These are phyloP conservation scores for Simmondsia chinensis DNA, from an alignment of 148 eudicot species.

Conservation along the genomic window DNA sequence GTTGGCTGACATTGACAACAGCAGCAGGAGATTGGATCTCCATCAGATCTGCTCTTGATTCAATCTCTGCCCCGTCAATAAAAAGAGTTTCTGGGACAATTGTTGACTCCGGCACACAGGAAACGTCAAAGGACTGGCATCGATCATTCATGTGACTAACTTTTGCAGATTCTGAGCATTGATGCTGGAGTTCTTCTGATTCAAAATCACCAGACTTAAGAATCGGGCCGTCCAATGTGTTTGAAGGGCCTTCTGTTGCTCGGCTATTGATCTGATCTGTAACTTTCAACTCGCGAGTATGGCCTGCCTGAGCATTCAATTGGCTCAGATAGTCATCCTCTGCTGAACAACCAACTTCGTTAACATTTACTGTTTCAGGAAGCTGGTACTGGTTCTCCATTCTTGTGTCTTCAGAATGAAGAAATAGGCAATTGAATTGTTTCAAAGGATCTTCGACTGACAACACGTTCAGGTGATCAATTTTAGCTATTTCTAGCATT, in stretches of 20 bases:
- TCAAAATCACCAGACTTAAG: constrained; percentile 5
- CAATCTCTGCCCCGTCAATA: constrained; percentile 28
- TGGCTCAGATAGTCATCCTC: constrained; percentile 3
- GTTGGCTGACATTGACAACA: constrained; percentile 8
- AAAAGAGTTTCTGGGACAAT: constrained; percentile 80
- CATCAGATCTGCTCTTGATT: constrained; percentile 19
- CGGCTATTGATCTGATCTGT: too few species aligned
- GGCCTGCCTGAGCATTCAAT: too few species aligned
- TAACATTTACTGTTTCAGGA: constrained; percentile 5
- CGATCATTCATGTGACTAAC: constrained; percentile 17
- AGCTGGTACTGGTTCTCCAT: constrained; percentile 1
- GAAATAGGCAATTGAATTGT: constrained; percentile 7
- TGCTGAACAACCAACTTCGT: background rate
- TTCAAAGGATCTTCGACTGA: constrained; percentile 10
- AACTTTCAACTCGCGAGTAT: too few species aligned
- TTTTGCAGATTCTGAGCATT: constrained; percentile 22
- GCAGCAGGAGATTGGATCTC: constrained; percentile 22
- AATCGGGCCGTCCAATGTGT: constrained; percentile 10
- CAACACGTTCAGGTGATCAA: too few species aligned
- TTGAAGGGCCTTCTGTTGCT: constrained; percentile 4
- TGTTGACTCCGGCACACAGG: constrained; percentile 78
- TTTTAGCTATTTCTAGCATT: too few species aligned
- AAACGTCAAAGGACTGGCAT: constrained; percentile 46
- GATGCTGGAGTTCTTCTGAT: constrained; percentile 21
- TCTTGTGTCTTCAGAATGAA: constrained; percentile 10